Percentiles rank a stretch among this genome's conserved stretches.
phyloP scores from a whole-genome alignment of 306 rosid genomes.

The Gynostemma pentaphyllum region DNA sequence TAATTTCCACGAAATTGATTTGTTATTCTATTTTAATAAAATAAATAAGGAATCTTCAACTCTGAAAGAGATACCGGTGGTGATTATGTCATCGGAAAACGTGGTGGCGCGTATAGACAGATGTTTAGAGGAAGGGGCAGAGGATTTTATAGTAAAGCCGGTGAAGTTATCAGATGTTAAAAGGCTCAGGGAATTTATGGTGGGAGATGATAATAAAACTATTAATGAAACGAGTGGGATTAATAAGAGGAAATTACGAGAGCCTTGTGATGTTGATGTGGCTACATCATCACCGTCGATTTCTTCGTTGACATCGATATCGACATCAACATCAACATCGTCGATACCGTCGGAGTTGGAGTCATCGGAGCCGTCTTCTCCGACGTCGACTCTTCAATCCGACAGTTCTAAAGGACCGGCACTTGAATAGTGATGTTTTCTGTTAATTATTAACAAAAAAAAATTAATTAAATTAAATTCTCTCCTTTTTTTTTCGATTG shows the following conservation, averaged over 20 bases:
- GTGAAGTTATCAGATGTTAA: constrained; percentile 84
- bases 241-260: constrained; percentile 58
- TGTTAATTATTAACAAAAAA: neutral
- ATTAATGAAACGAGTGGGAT: constrained; percentile 19
- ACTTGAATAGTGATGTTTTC: constrained; percentile 13
- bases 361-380: constrained; percentile 31
- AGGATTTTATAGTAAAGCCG: constrained; percentile 92
- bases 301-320: constrained; percentile 23
- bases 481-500: constrained; percentile 11
- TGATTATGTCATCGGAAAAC: constrained; percentile 95
- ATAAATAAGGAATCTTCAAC: constrained; percentile 59
- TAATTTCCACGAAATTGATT: no score
- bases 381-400: constrained; percentile 51
- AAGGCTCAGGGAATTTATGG: constrained; percentile 44
- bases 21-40: no score
- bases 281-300: constrained; percentile 46
- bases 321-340: constrained; percentile 19
- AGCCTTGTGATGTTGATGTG: constrained; percentile 39
- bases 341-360: constrained; percentile 15
- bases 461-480: constrained; percentile 3
- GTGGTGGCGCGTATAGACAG: constrained; percentile 85
- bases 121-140: constrained; percentile 96
- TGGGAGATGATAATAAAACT: constrained; percentile 31
- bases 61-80: constrained; percentile 71
- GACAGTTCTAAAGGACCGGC: constrained; percentile 63